Percentiles rank a stretch among this genome's conserved stretches.
phyloP scores from a whole-genome alignment of 176 grass and related monocot species.

The Zea luxurians region DNA sequence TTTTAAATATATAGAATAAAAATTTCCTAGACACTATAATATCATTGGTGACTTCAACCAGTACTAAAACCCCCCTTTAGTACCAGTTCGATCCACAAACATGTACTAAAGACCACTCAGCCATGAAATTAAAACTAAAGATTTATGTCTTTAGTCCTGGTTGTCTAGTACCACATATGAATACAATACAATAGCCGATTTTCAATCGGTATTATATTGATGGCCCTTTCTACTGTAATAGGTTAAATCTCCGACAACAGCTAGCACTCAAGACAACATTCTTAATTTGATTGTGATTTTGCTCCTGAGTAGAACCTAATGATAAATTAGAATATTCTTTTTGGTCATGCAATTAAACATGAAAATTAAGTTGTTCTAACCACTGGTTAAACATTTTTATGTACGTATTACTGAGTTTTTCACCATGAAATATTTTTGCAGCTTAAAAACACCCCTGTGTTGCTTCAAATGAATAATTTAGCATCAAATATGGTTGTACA shows the following conservation, averaged over 20 bases:
- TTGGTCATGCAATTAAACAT: background rate
- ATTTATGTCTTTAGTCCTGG: too few species aligned
- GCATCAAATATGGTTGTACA: background rate
- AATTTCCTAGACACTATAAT: too few species aligned
- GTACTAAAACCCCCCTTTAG: too few species aligned
- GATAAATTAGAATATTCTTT: background rate
- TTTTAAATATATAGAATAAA: too few species aligned
- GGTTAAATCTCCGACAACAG: background rate
- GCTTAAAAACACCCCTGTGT: background rate
- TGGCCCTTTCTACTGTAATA: too few species aligned
- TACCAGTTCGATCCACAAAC: too few species aligned
- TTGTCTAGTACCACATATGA: too few species aligned
- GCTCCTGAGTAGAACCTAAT: background rate
- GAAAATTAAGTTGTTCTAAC: background rate
- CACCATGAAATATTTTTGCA: background rate
- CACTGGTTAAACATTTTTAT: background rate
- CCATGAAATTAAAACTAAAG: too few species aligned
- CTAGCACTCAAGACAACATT: background rate
- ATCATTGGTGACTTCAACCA: too few species aligned
- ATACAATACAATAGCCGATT: too few species aligned
- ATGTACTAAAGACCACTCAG: too few species aligned
- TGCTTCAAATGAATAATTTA: background rate
- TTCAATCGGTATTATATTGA: too few species aligned
- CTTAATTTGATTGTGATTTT: slow-evolving; percentile 2
- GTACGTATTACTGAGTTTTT: background rate